Conservation (phyloP, 1,139 yeast species). For the Insectozyma bohioensis region DNA sequence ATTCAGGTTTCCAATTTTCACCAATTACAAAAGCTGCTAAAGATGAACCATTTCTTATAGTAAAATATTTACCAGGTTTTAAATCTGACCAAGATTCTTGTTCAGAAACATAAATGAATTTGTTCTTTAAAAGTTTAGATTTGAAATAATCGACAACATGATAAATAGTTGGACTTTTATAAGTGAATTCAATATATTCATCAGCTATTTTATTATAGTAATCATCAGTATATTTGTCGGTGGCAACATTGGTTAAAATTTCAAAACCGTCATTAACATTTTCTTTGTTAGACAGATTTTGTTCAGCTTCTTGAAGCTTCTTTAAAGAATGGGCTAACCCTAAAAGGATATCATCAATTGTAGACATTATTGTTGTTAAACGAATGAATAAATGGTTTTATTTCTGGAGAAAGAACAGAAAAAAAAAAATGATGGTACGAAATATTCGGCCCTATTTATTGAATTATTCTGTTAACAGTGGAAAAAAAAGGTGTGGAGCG, state of each 20-base stretch:
- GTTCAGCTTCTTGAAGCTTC: conserved; percentile 2
- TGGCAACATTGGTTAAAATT: background rate
- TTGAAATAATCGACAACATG: conserved; percentile 36
- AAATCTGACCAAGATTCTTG: conserved; percentile 21
- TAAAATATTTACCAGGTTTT: conserved; percentile 29
- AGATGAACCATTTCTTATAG: conserved; percentile 37
- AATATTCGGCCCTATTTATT: too few relatives aligned
- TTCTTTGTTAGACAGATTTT: background rate
- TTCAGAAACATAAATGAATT: conserved; percentile 33
- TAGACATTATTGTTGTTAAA: conserved; percentile 3
- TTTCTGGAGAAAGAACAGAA: background rate
- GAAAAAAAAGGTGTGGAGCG: too few relatives aligned
- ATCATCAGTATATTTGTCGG: conserved; percentile 14
- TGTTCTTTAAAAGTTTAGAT: conserved; percentile 24
- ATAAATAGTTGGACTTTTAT: conserved; percentile 42
- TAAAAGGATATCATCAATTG: conserved; percentile 5
- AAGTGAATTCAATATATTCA: conserved; percentile 38
- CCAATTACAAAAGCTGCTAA: conserved; percentile 44
- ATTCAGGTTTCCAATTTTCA: conserved; percentile 35
- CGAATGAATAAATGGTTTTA: too few relatives aligned
- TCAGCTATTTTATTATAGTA: conserved; percentile 36
- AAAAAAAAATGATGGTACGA: background rate
- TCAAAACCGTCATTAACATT: background rate
- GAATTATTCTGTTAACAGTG: conserved; percentile 4
- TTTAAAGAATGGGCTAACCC: conserved; percentile 4